These are phyloP conservation scores for Asterionellopsis glacialis DNA, from an alignment of 108 stramenopile species.

Conservation along the genomic window DNA sequence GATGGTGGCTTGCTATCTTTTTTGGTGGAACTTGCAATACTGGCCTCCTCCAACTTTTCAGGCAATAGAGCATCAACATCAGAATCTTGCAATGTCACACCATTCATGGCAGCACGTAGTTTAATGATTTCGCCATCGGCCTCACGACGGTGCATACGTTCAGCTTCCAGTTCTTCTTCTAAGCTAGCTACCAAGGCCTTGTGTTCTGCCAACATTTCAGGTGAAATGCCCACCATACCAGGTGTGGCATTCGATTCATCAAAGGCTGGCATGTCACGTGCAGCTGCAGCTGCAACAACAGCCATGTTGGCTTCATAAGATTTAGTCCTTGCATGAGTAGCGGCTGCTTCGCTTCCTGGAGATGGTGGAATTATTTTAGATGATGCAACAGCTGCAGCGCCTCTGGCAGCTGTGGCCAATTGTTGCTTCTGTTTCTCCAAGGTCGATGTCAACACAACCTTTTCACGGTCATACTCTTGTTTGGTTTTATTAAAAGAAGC, in stretches of 20 bases:
- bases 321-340: not conserved
- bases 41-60: slow-evolving; percentile 11
- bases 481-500: slow-evolving; percentile 38
- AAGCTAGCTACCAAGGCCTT: slow-evolving; percentile 54
- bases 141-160: slow-evolving; percentile 59
- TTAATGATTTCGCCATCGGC: slow-evolving; percentile 79
- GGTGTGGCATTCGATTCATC: too few species aligned
- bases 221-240: slow-evolving; percentile 17
- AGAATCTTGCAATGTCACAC: slow-evolving; percentile 55
- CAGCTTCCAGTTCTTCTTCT: slow-evolving; percentile 72
- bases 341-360: not conserved
- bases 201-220: slow-evolving; percentile 72
- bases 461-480: not conserved
- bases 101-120: slow-evolving; percentile 67
- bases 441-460: not conserved
- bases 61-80: slow-evolving; percentile 62
- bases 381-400: not conserved
- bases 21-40: too few species aligned
- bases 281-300: slow-evolving; percentile 16
- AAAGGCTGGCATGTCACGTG: slow-evolving; percentile 1
- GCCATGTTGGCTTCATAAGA: not conserved
- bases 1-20: too few species aligned
- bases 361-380: not conserved
- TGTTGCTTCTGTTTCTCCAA: not conserved
- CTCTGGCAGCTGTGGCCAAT: not conserved